Evolutionary conservation across 2,329 filamentous ascomycete genomes (phyloP).

Genomic region (Colletotrichum sp.): DNA sequence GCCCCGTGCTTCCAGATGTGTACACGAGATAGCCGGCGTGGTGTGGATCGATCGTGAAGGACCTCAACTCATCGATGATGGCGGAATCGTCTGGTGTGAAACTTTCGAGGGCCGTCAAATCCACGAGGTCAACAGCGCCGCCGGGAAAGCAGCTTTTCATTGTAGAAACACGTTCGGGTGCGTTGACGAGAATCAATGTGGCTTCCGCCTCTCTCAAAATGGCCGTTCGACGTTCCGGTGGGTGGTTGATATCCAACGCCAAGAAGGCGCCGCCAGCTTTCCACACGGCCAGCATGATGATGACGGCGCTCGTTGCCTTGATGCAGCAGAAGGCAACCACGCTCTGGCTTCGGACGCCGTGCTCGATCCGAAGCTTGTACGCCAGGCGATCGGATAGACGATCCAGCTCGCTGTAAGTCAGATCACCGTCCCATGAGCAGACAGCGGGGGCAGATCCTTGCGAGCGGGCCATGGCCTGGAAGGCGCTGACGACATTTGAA

Average conservation of each 20-base stretch:
- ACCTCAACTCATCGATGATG: neutral
- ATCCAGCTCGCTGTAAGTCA: neutral
- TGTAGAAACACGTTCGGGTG: too few species aligned
- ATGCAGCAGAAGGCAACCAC: neutral
- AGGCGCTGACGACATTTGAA: neutral
- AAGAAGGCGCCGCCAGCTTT: neutral
- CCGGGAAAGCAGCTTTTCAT: neutral
- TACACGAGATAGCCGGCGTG: neutral
- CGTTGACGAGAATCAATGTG: neutral
- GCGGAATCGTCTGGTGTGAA: neutral
- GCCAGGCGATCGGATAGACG: neutral
- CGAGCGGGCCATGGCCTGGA: neutral
- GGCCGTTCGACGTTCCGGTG: neutral
- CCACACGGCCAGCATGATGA: neutral
- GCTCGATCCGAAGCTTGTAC: neutral
- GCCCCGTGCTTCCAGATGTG: neutral
- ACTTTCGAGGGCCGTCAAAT: rapidly evolving
- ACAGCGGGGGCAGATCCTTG: neutral
- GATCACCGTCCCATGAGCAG: neutral
- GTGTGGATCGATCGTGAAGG: neutral
- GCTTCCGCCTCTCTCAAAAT: neutral
- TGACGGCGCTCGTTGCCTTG: neutral
- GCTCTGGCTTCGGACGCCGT: neutral
- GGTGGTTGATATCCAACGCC: neutral
- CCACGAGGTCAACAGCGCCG: neutral